A percentile compares a stretch with the other conserved stretches of the same genome.
Evolutionary conservation across 179 eudicot genomes (phyloP).

Genomic region (Sideroxylon spinosum): DNA sequence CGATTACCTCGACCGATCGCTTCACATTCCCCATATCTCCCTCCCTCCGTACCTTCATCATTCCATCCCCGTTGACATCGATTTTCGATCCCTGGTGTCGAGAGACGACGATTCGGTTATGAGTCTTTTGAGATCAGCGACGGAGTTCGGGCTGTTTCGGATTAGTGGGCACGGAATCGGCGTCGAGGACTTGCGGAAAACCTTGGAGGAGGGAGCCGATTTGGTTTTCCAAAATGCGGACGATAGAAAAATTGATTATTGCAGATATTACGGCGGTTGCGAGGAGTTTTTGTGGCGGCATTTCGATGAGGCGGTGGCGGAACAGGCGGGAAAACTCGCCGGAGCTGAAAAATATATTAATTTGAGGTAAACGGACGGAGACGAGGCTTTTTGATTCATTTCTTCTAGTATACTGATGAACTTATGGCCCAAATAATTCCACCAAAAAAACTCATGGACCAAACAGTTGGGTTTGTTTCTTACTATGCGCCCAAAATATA

Average conservation of each 20-base stretch:
- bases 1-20: conserved; percentile 35
- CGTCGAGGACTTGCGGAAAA: conserved; percentile 38
- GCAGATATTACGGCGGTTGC: conserved; percentile 50
- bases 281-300: conserved; percentile 62
- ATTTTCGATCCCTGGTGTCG: conserved; percentile 28
- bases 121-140: conserved; percentile 41
- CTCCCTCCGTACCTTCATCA: conserved; percentile 41
- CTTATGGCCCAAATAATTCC: no score
- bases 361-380: conserved; percentile 38
- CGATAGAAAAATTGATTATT: conserved; percentile 34
- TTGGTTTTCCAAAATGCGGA: conserved; percentile 42
- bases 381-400: not conserved
- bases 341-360: conserved; percentile 46
- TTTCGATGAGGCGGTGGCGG: conserved; percentile 41
- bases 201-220: conserved; percentile 39
- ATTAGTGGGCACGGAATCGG: conserved; percentile 54
- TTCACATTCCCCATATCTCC: conserved; percentile 48
- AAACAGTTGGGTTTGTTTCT: no score
- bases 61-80: conserved; percentile 43
- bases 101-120: conserved; percentile 46
- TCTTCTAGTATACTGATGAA: no score
- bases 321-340: conserved; percentile 45
- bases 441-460: no score
- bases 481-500: no score
- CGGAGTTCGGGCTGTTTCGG: conserved; percentile 50